These are phyloP conservation scores for Penstemon eatonii DNA, from an alignment of 257 asterid species.

Conservation along the genomic window DNA sequence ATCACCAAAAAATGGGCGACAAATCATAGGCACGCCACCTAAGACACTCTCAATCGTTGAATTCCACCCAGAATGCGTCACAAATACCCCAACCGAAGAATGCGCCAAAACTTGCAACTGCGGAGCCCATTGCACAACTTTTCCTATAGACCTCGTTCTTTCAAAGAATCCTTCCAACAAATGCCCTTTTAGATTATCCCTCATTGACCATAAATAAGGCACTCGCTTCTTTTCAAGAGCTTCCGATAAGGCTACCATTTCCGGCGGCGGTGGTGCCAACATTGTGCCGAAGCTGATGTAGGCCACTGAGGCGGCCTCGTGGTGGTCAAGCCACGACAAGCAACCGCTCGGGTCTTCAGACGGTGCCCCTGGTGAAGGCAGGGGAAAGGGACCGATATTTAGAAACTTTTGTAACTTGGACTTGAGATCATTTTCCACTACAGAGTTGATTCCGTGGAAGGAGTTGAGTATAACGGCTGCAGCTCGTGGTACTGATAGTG, in stretches of 20 bases:
- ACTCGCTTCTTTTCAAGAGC: constrained; percentile 46
- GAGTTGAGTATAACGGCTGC: constrained; percentile 50
- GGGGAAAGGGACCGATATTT: constrained; percentile 47
- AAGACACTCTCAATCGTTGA: constrained; percentile 49
- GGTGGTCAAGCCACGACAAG: constrained; percentile 48
- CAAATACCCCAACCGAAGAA: constrained; percentile 45
- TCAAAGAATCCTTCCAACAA: constrained; percentile 43
- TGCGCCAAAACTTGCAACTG: constrained; percentile 48
- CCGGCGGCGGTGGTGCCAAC: constrained; percentile 50
- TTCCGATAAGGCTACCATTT: constrained; percentile 51
- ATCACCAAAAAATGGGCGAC: constrained; percentile 63
- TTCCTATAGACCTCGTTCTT: constrained; percentile 39
- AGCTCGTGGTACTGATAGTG: constrained; percentile 39
- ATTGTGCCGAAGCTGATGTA: constrained; percentile 65
- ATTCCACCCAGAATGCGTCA: constrained; percentile 62
- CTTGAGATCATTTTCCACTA: constrained; percentile 37
- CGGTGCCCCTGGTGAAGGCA: constrained; percentile 23
- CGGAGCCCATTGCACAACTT: constrained; percentile 58
- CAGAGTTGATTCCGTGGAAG: constrained; percentile 49
- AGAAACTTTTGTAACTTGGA: constrained; percentile 37
- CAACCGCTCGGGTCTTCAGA: constrained; percentile 30
- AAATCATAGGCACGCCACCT: constrained; percentile 59
- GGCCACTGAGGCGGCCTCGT: constrained; percentile 38
- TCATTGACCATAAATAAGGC: constrained; percentile 66
- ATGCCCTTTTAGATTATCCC: constrained; percentile 27